Evolutionary conservation across 768 basidiomycete species (phyloP).

Genomic region (Tulasnella sp.): DNA sequence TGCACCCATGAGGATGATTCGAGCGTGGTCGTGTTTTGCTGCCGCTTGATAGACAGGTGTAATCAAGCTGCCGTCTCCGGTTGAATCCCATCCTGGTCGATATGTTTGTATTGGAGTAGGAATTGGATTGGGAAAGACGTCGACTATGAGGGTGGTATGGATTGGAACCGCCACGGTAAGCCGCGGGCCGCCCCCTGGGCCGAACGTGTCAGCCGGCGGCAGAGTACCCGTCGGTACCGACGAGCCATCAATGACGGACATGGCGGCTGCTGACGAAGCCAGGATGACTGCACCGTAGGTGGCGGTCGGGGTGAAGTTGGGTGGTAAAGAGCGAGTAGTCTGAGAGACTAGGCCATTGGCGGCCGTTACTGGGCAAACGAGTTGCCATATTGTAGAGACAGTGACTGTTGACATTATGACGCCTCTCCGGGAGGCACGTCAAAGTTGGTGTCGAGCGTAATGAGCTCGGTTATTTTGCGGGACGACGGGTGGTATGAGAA

Average conservation of each 20-base stretch:
- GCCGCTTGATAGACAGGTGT: conserved; percentile 54
- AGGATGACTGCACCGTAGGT: neutral
- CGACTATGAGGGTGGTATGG: conserved; percentile 20
- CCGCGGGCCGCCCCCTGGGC: conserved; percentile 3
- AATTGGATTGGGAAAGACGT: conserved; percentile 39
- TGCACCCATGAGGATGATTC: conserved; percentile 55
- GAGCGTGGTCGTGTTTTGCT: conserved; percentile 48
- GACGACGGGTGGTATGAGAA: neutral
- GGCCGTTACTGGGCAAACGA: conserved; percentile 18
- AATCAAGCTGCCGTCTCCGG: conserved; percentile 62
- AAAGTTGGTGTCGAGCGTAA: neutral
- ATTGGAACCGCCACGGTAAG: conserved; percentile 18
- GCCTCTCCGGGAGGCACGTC: conserved; percentile 25
- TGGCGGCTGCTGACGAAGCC: neutral
- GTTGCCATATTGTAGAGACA: conserved; percentile 21
- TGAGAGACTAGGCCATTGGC: neutral
- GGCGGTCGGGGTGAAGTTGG: conserved; percentile 24
- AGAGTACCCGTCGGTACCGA: neutral
- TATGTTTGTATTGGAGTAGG: conserved; percentile 52
- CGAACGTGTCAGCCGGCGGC: conserved; percentile 17
- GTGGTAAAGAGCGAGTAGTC: conserved; percentile 17
- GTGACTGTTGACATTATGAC: conserved; percentile 7
- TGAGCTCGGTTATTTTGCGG: neutral
- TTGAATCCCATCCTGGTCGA: conserved; percentile 48
- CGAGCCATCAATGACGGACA: conserved; percentile 18